Base-by-base conservation (phyloP, 2,329 filamentous ascomycete species). In the Madurella fahalii region DNA sequence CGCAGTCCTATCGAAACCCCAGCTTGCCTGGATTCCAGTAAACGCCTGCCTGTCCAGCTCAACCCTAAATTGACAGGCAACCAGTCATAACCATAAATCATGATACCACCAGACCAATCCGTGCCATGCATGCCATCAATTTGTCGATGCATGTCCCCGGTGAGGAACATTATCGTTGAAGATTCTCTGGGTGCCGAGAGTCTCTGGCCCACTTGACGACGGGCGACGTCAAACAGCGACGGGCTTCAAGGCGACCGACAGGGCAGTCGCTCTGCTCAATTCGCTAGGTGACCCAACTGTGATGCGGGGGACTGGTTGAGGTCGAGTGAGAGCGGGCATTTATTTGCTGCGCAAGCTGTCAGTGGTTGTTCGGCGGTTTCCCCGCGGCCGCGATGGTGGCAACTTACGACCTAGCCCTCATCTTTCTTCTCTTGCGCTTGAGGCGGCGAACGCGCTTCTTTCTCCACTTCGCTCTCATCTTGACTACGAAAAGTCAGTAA, bases 381-480 rank as follows among this genome's bases (percentile, higher is more conserved):
- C 48, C 30, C 2, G 9, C 62, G 11, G 13, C 12, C 11, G 16
- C 40, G 18, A 15, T 39, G 17, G 46, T 34, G 32, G 41, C 61
- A 78, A 80, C 91, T 84, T 84, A 97, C 94, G 86, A 92, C 82
- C 94, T 82, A 72, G 93, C 94, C 77, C 94, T 86, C 81, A 94
- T 96, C 93, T 99, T 99, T 91, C 94, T 95, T 83, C 94, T 91
- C 92, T 99, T 99, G 76, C 92, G 88, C 89, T 97, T 97, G 78
- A 99, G 90, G 79, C 94, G 87, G 73, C 94, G 85, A 81, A 96
- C 92, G 77, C 94, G 86, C 93, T 99, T 99, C 89, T 99, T 99
- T 85, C 93, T 94, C 94, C 94, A 97, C 85, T 97, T 97, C 75
- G 91, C 92, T 94, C 93, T 82, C 83, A 86, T 84, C 79, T 78